Conservation (phyloP, 306 rosid species). For the Oemleria cerasiformis region DNA sequence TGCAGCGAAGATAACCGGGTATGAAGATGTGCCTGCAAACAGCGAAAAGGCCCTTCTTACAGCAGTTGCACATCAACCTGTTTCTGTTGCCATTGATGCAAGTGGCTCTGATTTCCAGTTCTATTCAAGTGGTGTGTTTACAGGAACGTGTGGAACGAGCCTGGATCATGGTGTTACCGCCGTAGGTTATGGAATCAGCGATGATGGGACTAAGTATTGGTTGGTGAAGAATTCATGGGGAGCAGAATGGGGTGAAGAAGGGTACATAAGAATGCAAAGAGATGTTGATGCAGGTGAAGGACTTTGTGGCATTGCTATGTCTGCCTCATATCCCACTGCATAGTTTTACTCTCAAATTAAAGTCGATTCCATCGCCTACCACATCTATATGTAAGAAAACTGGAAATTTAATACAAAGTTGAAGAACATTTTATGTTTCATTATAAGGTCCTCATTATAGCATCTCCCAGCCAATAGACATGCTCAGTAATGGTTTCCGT, state of each 20-base stretch:
- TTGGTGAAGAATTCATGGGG: slow-evolving; percentile 51
- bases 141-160: slow-evolving; percentile 34
- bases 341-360: not conserved
- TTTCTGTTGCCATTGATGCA: slow-evolving; percentile 43
- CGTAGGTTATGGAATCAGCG: slow-evolving; percentile 23
- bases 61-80: slow-evolving; percentile 34
- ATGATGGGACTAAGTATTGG: slow-evolving; percentile 41
- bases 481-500: too few species aligned
- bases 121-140: slow-evolving; percentile 38
- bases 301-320: not conserved
- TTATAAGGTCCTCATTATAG: too few species aligned
- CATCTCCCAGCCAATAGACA: too few species aligned
- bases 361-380: not conserved
- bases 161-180: not conserved
- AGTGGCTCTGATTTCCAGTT: slow-evolving; percentile 29
- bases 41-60: slow-evolving; percentile 26
- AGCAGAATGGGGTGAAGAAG: slow-evolving; percentile 41
- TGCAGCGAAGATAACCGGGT: slow-evolving; percentile 12
- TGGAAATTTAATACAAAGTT: too few species aligned
- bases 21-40: slow-evolving; percentile 36
- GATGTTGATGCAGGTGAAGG: slow-evolving; percentile 20
- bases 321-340: not conserved
- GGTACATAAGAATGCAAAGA: slow-evolving; percentile 38
- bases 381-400: not conserved
- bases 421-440: too few species aligned